Base-by-base conservation (phyloP, 768 basidiomycete species). In the Tylopilus sp. region DNA sequence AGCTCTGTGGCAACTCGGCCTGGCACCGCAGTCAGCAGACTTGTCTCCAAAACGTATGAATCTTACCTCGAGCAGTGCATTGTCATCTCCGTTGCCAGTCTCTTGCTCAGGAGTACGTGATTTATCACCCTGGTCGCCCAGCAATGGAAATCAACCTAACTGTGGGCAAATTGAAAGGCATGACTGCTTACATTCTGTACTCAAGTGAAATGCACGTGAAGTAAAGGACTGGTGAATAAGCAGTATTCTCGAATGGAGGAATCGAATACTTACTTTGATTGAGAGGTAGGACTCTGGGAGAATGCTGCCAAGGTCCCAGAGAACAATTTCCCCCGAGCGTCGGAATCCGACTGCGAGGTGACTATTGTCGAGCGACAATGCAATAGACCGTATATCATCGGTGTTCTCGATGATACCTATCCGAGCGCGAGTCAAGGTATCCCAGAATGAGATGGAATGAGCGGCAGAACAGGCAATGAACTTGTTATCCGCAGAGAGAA, bases 211-310 rank as follows among this genome's bases (percentile, higher is more conserved):
- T 2, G 28, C 6, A 28, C 28, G 28, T 28, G 28, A 10, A 8
- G 28, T 8, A 8, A 28, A 28, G 3, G 28, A 28, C 11, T 28
- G 23, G 15, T 25, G 23, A 35, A 35, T 17, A 7, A 4, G n/a
- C n/a, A 15, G 7, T 25, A 25, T 25, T 13, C 15, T 9, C 12
- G 22, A 6, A 2, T 1, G 9, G 12, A 13, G 23, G 8, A 41
- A 41, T 35, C 17, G 6, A 23, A 12, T 38, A 15, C 23, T 44
- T n/a, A 44, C 49, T 2, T n/a, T 18, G 49, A 35, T 15, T 5
- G 36, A 18, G 5, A 26, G n/a, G 21, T 47, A 26, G 5, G 23
- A 26, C 8, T 69, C 39, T 0, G 52, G 26, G 3, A 53, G 35
- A 15, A 39, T 41, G 12, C 3, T 15, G 0, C 6, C 6, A 6